Base-by-base conservation (phyloP, 106 monocot species). In the Acorus calamus region DNA sequence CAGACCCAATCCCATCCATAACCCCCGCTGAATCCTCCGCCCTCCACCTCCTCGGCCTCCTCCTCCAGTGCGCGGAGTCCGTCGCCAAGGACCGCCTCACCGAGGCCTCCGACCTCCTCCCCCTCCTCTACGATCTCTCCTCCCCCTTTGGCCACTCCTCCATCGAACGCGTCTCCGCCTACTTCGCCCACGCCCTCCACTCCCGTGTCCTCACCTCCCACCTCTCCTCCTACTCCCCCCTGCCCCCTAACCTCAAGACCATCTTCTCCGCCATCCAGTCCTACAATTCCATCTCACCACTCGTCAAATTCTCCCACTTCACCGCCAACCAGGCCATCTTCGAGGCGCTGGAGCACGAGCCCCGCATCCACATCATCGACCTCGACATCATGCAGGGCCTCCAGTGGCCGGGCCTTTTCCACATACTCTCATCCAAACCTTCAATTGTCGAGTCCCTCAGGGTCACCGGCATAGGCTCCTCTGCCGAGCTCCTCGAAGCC, bases 231-330 rank as follows among this genome's bases (percentile, higher is more conserved):
- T 77, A 75, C 56, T 52, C 68, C 2, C 71, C 74, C 11, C 47
- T 63, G 2, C 11, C 61, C 3, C 54, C 57, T 11, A 60, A 58
- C 4, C 43, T 64, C 11, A 52, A 69, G 8, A 53, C 69, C 43
- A 57, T 67, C 55, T 71, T 64, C 2, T 65, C 69, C 14, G 84
- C 89, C 44, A 82, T 85, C 72, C 79, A 82, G 55, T 57, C 60
- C 63, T 80, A 76, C 81, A 82, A 89, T 59, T 53, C 76, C 57
- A 60, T 77, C 56, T 77, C 89, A 9, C 82, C 89, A 0, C 66
- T 81, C 45, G 70, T 79, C 64, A 85, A 85, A 66, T 89, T 89
- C 82, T 76, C 89, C n/a, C 84, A 89, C 71, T 89, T 89, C 85
- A 89, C 89, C 13, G 76, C 89, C 46, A 89, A 89, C 74, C 89